Evolutionary conservation across 208 protist species (phyloP), one percentile per base, ranked within the genome.

Genomic region (Leishmania mexicana): DNA sequence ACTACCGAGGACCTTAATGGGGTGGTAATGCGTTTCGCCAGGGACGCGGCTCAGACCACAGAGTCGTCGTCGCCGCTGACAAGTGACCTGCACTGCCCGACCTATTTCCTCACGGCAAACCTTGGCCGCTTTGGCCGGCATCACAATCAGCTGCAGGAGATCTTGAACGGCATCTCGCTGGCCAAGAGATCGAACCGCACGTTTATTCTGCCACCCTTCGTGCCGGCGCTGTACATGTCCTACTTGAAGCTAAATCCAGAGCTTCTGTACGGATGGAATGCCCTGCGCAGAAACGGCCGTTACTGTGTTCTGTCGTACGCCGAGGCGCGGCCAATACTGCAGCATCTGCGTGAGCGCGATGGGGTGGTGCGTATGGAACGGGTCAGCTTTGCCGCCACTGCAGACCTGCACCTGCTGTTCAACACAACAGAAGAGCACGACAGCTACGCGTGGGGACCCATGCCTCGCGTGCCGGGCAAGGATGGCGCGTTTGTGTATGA

Each of bases 121-220:
- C 21, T 84, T 45, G 81, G 81, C 54, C 67, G 75, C 67, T 84
- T 77, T 38, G 81, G 81, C 38, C 81, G 81, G 13, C 81, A 84
- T 38, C 81, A 84, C 81, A 80, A 84, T 42, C 81, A 84, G 68
- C 47, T 84, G 68, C 75, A 80, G 49, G 68, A 84, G 70, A 28
- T 84, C 2, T 60, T 84, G 11, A 75, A 84, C 70, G 54, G 64
- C 35, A 21, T 84, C 15, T 75, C 81, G 45, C 75, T 84, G 28
- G 81, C 81, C 4, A 45, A 35, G 38, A n/a, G 31, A 38, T 49
- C 78, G 15, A 84, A 80, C 38, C 81, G 81, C 54, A 84, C 76
- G 10, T 64, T 84, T 40, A 7, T 80, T 57, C 40, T 80, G 7
- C 76, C 81, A 1, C 76, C 68, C 21, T 84, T 84, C n/a, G 76